These are phyloP conservation scores for Ramaria sp. DNA, from an alignment of 768 basidiomycete species.

Conservation along the genomic window DNA sequence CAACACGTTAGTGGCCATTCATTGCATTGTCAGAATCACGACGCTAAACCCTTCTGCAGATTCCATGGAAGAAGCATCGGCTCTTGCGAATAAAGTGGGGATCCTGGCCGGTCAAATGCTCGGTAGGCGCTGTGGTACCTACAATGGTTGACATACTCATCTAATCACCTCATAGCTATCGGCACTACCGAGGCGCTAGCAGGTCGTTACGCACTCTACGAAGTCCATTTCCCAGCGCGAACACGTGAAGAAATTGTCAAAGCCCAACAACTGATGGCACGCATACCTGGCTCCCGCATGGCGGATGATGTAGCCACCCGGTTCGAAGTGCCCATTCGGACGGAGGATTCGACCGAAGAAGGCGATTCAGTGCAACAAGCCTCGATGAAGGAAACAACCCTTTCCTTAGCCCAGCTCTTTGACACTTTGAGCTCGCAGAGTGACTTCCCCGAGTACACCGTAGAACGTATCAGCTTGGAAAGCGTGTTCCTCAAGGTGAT, in stretches of 20 bases:
- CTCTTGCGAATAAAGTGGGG: slow-evolving; percentile 64
- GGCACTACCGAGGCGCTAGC: slow-evolving; percentile 56
- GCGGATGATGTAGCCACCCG: slow-evolving; percentile 68
- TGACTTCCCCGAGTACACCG: slow-evolving; percentile 55
- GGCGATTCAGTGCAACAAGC: neutral
- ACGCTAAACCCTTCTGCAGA: slow-evolving; percentile 27
- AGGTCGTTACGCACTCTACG: slow-evolving; percentile 60
- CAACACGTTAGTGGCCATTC: slow-evolving; percentile 51
- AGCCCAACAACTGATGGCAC: slow-evolving; percentile 51
- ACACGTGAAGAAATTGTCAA: slow-evolving; percentile 47
- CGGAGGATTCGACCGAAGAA: slow-evolving; percentile 7
- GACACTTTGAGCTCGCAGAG: slow-evolving; percentile 39
- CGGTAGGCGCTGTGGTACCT: slow-evolving; percentile 27
- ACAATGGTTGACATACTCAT: neutral
- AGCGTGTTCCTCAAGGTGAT: slow-evolving; percentile 67
- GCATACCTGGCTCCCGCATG: slow-evolving; percentile 50
- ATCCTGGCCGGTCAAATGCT: slow-evolving; percentile 65
- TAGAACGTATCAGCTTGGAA: slow-evolving; percentile 60
- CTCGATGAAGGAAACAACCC: neutral
- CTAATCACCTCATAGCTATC: slow-evolving; percentile 33
- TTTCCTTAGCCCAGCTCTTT: slow-evolving; percentile 53
- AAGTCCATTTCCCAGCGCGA: slow-evolving; percentile 64
- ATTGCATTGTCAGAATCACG: slow-evolving; percentile 11
- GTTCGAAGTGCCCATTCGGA: slow-evolving; percentile 54
- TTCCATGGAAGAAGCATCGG: slow-evolving; percentile 80